Percentiles rank a stretch among this genome's conserved stretches.
Evolutionary conservation across 164 flowering plant species (phyloP).

Genomic region (Amborella trichopoda): DNA sequence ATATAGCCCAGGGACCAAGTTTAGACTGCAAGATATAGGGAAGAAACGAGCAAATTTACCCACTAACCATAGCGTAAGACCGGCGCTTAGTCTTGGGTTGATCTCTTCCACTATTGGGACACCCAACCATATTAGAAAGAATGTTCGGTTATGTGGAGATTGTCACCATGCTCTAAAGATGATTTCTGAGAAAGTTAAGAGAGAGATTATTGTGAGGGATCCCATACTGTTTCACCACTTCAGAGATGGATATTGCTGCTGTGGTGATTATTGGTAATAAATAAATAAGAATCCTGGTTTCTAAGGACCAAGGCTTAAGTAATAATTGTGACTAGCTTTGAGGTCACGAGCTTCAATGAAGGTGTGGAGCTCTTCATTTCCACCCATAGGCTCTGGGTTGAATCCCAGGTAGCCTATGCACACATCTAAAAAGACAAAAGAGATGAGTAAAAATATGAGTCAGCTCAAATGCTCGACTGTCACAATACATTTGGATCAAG

Average conservation of each 20-base stretch:
- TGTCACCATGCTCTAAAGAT: constrained; percentile 43
- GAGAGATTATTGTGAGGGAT: constrained; percentile 60
- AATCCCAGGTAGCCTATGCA: too few relatives aligned
- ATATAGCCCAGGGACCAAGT: constrained; percentile 13
- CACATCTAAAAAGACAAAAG: too few relatives aligned
- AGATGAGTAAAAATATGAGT: too few relatives aligned
- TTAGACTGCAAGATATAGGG: constrained; percentile 20
- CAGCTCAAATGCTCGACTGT: too few relatives aligned
- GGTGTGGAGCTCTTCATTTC: too few relatives aligned
- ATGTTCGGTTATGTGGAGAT: constrained; percentile 41
- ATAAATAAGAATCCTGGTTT: too few relatives aligned
- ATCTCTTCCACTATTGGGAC: constrained; percentile 32
- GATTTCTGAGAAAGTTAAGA: constrained; percentile 26
- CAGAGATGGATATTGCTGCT: constrained; percentile 45
- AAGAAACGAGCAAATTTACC: constrained; percentile 23
- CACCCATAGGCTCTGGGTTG: too few relatives aligned
- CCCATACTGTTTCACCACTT: constrained; percentile 52
- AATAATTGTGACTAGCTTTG: too few relatives aligned
- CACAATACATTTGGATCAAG: too few relatives aligned
- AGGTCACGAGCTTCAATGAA: too few relatives aligned
- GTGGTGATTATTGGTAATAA: constrained; percentile 62
- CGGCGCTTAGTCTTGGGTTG: constrained; percentile 47
- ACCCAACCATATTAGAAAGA: constrained; percentile 41
- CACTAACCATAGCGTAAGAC: constrained; percentile 41
- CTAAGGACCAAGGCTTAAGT: too few relatives aligned